A percentile compares a stretch with the other conserved stretches of the same genome.
Evolutionary conservation across 257 asterid species (phyloP).

Genomic region (Sherardia arvensis): DNA sequence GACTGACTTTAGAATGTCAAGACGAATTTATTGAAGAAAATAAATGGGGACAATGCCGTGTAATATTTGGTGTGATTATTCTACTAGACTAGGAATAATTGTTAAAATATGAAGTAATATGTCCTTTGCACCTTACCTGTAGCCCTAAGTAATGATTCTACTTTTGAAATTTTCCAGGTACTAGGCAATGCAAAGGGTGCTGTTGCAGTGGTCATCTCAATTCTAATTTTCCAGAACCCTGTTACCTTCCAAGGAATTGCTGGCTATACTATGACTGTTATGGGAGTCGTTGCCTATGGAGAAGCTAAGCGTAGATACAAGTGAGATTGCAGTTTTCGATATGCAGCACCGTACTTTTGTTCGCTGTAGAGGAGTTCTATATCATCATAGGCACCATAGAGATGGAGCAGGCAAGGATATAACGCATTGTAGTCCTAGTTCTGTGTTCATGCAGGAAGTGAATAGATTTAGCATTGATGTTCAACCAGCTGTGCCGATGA

Average conservation of each 20-base stretch:
- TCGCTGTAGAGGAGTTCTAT: background rate
- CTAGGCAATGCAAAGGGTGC: constrained; percentile 99
- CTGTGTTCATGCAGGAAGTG: constrained; percentile 7
- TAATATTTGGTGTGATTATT: background rate
- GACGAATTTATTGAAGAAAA: background rate
- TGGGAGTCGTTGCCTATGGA: constrained; percentile 97
- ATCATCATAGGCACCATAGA: background rate
- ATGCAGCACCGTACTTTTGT: background rate
- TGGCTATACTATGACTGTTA: constrained; percentile 86
- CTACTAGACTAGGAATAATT: background rate
- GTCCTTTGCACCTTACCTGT: background rate
- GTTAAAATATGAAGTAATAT: background rate
- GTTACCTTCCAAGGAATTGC: constrained; percentile 84
- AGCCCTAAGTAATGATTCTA: background rate
- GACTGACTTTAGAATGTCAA: background rate
- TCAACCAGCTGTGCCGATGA: background rate
- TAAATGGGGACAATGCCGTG: background rate
- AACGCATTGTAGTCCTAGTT: background rate
- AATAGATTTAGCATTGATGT: constrained; percentile 1
- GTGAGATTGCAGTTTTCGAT: constrained; percentile 18
- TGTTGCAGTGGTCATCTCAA: constrained; percentile 95
- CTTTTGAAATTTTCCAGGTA: constrained; percentile 39
- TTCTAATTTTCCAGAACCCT: constrained; percentile 80
- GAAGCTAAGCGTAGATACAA: constrained; percentile 81
- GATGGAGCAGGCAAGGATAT: constrained; percentile 1